These are phyloP conservation scores for Erysimum pusillum DNA, from an alignment of 441 rosid genomes.

Conservation along the genomic window DNA sequence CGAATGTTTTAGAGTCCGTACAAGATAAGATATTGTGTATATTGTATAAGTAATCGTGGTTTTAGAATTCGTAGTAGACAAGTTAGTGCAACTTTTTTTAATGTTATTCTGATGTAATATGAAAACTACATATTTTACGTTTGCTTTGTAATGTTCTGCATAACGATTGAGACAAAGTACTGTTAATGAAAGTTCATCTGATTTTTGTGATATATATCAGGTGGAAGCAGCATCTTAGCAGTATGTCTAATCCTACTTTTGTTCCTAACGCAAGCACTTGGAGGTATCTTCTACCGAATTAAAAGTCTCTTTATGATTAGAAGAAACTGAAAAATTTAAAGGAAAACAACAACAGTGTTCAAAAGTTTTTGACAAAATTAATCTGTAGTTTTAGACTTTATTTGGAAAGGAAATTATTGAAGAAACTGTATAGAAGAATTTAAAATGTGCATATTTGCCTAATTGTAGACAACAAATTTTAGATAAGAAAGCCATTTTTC, in stretches of 20 bases:
- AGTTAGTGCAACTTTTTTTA: background rate
- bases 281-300: slow-evolving; percentile 6
- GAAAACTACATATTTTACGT: background rate
- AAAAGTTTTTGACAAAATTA: no score
- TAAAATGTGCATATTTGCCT: no score
- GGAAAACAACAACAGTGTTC: no score
- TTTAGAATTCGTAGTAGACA: background rate
- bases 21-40: background rate
- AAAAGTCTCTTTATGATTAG: background rate
- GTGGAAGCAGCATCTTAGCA: slow-evolving; percentile 16
- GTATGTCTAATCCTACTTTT: slow-evolving; percentile 23
- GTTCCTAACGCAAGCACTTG: slow-evolving; percentile 32
- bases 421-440: no score
- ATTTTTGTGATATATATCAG: slow-evolving; percentile 13
- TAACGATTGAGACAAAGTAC: background rate
- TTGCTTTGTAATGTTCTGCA: background rate
- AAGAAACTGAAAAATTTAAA: no score
- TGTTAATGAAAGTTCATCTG: background rate
- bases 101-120: background rate
- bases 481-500: no score
- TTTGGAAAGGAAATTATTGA: no score
- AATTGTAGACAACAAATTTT: no score
- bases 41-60: background rate
- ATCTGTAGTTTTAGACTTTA: no score
- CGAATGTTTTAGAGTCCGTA: background rate